Conservation (phyloP, 306 rosid genomes). For the Lablab purpureus region DNA sequence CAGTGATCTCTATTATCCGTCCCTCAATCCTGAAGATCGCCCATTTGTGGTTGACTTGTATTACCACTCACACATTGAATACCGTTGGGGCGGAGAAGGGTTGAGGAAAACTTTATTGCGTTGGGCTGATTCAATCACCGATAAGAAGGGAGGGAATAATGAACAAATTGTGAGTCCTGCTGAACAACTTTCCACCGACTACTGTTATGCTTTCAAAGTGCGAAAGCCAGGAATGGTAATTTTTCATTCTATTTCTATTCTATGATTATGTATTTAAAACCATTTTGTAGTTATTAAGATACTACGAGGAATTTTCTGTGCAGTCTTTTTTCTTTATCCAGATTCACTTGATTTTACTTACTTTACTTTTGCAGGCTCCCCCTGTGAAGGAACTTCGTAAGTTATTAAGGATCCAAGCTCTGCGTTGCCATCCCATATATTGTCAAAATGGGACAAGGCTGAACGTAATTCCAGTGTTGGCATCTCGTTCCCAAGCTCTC, state of each 20-base stretch:
- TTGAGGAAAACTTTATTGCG: conserved; percentile 92
- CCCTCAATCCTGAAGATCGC: conserved; percentile 77
- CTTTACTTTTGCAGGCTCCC: conserved; percentile 62
- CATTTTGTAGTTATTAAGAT: conserved; percentile 21
- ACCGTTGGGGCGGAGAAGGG: conserved; percentile 99
- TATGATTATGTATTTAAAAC: conserved; percentile 41
- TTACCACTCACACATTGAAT: conserved; percentile 96
- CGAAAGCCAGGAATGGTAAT: conserved; percentile 77
- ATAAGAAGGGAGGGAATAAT: conserved; percentile 58
- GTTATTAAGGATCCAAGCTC: conserved; percentile 86
- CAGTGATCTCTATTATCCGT: conserved; percentile 96
- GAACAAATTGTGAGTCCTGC: conserved; percentile 71
- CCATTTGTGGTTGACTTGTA: conserved; percentile 93
- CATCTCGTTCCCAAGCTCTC: conserved; percentile 98
- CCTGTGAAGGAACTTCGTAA: conserved; percentile 93
- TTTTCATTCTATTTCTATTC: conserved; percentile 21
- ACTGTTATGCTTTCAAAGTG: conserved; percentile 90
- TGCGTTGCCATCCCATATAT: conserved; percentile 95
- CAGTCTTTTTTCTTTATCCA: conserved; percentile 6
- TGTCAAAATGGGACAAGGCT: conserved; percentile 88
- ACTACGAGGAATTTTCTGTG: conserved; percentile 27
- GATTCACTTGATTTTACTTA: conserved; percentile 10
- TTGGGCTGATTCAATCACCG: conserved; percentile 76
- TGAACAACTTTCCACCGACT: conserved; percentile 92
- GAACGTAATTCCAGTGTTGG: conserved; percentile 91